These are phyloP conservation scores for Claviceps pusilla DNA, from an alignment of 2,329 filamentous ascomycete species.

Conservation along the genomic window DNA sequence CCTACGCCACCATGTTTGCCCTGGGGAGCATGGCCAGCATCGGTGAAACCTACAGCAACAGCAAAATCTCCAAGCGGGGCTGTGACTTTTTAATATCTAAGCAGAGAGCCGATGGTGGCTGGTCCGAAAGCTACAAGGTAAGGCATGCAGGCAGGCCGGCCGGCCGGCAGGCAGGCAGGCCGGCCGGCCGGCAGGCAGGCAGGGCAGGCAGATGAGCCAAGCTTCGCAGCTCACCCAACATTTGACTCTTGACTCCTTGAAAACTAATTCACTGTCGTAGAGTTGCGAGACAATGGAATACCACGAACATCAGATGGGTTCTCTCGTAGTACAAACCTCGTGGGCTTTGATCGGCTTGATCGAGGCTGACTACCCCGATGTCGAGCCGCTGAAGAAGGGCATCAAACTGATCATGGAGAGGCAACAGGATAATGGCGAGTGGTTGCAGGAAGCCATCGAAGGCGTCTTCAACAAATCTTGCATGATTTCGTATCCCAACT, in stretches of 20 bases:
- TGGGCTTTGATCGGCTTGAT: constrained; percentile 77
- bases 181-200: too few species aligned
- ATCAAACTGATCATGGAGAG: constrained; percentile 70
- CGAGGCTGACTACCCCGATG: constrained; percentile 67
- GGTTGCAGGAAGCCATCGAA: constrained; percentile 89
- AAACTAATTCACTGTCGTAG: constrained; percentile 21
- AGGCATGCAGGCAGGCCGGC: too few species aligned
- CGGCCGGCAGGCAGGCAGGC: not conserved
- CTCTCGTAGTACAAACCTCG: constrained; percentile 85
- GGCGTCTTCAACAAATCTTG: constrained; percentile 98
- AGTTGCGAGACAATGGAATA: constrained; percentile 67
- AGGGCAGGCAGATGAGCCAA: not conserved
- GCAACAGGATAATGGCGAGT: constrained; percentile 81
- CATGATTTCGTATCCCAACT: constrained; percentile 99
- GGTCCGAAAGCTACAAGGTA: constrained; percentile 84
- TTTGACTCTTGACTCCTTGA: not conserved
- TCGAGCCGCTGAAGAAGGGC: constrained; percentile 55
- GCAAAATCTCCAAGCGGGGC: constrained; percentile 52
- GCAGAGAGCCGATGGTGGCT: constrained; percentile 80
- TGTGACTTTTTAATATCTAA: constrained; percentile 77
- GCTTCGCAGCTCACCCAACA: not conserved
- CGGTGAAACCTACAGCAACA: constrained; percentile 69
- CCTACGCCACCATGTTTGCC: constrained; percentile 93
- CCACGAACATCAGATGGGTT: constrained; percentile 55
- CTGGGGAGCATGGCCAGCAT: constrained; percentile 70